Conservation (phyloP, 139 green algal genomes). For the Marvania coccoides region DNA sequence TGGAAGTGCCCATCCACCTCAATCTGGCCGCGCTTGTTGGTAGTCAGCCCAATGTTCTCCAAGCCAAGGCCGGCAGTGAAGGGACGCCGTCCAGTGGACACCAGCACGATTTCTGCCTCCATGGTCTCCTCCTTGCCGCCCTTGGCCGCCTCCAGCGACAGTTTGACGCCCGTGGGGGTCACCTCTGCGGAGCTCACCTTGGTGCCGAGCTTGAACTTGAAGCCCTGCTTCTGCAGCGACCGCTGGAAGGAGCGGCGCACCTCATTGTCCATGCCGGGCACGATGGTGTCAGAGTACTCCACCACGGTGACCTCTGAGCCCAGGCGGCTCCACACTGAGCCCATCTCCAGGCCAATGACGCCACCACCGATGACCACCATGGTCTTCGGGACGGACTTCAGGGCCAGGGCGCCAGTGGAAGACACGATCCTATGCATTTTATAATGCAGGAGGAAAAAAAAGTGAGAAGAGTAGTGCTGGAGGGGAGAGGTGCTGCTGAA, state of each 20-base stretch:
- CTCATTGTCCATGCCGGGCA: slow-evolving; percentile 86
- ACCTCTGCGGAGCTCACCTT: slow-evolving; percentile 73
- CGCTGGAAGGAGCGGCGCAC: slow-evolving; percentile 83
- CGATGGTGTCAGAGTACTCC: slow-evolving; percentile 89
- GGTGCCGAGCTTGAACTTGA: slow-evolving; percentile 93
- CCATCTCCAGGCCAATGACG: slow-evolving; percentile 98
- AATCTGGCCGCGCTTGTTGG: slow-evolving; percentile 71
- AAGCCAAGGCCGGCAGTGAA: slow-evolving; percentile 74
- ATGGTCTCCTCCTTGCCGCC: slow-evolving; percentile 63
- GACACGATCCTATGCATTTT: slow-evolving; percentile 94
- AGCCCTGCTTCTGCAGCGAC: slow-evolving; percentile 89
- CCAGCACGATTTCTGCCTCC: slow-evolving; percentile 87
- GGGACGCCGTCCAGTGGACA: slow-evolving; percentile 75
- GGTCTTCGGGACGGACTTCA: slow-evolving; percentile 81
- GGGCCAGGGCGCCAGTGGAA: slow-evolving; percentile 87
- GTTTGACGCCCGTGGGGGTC: slow-evolving; percentile 45
- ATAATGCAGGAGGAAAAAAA: too few species aligned
- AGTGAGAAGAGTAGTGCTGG: background rate
- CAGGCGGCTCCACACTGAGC: slow-evolving; percentile 86
- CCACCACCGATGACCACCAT: slow-evolving; percentile 96
- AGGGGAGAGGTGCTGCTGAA: background rate
- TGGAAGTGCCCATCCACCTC: slow-evolving; percentile 76
- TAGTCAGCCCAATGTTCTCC: slow-evolving; percentile 72
- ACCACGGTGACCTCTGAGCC: slow-evolving; percentile 92
- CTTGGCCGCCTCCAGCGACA: slow-evolving; percentile 55